These are phyloP conservation scores for Neurospora sp. DNA, from an alignment of 495 filamentous ascomycete species.

Conservation along the genomic window DNA sequence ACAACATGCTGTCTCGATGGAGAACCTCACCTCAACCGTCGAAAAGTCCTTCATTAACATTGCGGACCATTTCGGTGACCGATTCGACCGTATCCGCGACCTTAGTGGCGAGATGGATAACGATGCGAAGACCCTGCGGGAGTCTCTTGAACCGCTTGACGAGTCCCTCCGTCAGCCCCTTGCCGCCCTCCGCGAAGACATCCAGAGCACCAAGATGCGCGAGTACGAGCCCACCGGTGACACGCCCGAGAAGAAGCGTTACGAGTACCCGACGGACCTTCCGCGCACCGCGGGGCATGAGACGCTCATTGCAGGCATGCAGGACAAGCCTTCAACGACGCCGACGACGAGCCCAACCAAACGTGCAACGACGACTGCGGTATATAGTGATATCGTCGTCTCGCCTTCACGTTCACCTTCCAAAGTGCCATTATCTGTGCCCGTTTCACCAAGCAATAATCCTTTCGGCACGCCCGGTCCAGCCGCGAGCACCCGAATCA, in stretches of 20 bases:
- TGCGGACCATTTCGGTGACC: slow-evolving; percentile 50
- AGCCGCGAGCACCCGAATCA: not conserved
- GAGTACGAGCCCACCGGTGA: slow-evolving; percentile 77
- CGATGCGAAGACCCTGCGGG: slow-evolving; percentile 42
- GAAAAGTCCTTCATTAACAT: slow-evolving; percentile 61
- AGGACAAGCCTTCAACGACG: slow-evolving; percentile 25
- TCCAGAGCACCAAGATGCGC: slow-evolving; percentile 50
- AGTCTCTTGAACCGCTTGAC: slow-evolving; percentile 48
- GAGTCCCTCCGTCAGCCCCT: slow-evolving; percentile 59
- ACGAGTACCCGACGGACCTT: slow-evolving; percentile 63
- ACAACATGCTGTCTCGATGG: slow-evolving; percentile 50
- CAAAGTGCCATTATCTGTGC: not conserved
- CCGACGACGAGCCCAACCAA: slow-evolving; percentile 3
- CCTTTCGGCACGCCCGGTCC: slow-evolving; percentile 6
- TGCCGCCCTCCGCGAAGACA: slow-evolving; percentile 50
- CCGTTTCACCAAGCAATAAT: not conserved
- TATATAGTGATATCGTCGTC: slow-evolving; percentile 28
- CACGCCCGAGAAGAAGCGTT: slow-evolving; percentile 71
- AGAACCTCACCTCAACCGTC: slow-evolving; percentile 51
- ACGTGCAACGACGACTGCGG: slow-evolving; percentile 2
- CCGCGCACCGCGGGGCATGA: slow-evolving; percentile 71
- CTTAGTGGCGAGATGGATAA: slow-evolving; percentile 54
- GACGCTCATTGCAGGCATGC: slow-evolving; percentile 48
- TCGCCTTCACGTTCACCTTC: slow-evolving; percentile 16
- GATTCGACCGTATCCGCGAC: slow-evolving; percentile 49